phyloP scores from a whole-genome alignment of 2,329 filamentous ascomycete genomes.

The Zymoseptoria pseudotritici region DNA sequence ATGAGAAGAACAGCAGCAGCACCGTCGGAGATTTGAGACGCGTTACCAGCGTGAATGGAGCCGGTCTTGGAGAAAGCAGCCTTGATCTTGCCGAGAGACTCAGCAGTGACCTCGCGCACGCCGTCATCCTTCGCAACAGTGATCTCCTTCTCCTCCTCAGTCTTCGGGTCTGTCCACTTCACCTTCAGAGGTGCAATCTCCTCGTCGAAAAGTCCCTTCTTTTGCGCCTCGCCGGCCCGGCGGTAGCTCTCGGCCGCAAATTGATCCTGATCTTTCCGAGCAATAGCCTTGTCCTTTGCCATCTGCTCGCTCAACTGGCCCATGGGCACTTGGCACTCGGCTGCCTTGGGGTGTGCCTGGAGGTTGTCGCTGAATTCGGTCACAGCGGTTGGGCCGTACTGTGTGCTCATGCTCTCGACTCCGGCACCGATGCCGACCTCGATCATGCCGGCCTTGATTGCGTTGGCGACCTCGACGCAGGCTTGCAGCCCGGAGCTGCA shows the following conservation, averaged over 20 bases:
- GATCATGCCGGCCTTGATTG: conserved; percentile 86
- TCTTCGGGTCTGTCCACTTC: conserved; percentile 85
- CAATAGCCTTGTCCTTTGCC: conserved; percentile 74
- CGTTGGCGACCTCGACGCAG: conserved; percentile 88
- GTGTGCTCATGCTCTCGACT: conserved; percentile 89
- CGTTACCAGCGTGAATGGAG: conserved; percentile 92
- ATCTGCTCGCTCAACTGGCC: conserved; percentile 88
- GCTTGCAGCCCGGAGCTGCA: conserved; percentile 91
- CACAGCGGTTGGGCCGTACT: conserved; percentile 86
- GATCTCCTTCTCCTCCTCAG: conserved; percentile 74
- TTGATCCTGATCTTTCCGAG: conserved; percentile 70
- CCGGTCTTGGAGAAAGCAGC: conserved; percentile 88
- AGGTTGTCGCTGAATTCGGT: conserved; percentile 88
- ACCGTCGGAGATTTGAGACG: conserved; percentile 90
- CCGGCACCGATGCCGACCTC: conserved; percentile 90
- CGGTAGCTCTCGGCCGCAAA: conserved; percentile 92
- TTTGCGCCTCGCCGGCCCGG: conserved; percentile 79
- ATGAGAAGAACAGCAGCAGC: conserved; percentile 92
- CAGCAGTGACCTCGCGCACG: conserved; percentile 73
- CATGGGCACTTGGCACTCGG: conserved; percentile 98
- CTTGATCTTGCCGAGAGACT: conserved; percentile 84
- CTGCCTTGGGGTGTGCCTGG: conserved; percentile 70
- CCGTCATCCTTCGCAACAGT: conserved; percentile 83
- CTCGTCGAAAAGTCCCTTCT: conserved; percentile 81
- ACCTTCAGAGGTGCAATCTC: conserved; percentile 85